Percentiles rank a stretch among this genome's conserved stretches.
phyloP scores from a whole-genome alignment of 805 yeast species.

The Saccharomycopsis synnaedendra region DNA sequence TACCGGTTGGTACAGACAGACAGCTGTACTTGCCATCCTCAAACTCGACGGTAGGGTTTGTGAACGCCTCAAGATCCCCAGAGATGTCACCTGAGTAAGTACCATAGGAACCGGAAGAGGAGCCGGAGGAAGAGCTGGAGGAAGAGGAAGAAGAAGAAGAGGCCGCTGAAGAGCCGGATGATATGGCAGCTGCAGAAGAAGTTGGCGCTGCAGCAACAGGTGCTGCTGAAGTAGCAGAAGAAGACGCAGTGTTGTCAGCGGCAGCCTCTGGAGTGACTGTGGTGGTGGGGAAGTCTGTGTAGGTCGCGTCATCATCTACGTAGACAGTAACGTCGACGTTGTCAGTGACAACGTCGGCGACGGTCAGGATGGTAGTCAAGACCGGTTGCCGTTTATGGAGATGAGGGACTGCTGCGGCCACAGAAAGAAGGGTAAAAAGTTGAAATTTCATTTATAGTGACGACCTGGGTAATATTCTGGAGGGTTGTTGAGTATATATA shows the following conservation, averaged over 20 bases:
- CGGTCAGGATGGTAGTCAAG: slow-evolving; percentile 2
- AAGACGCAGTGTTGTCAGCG: not conserved
- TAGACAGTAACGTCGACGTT: slow-evolving; percentile 12
- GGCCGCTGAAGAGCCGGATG: slow-evolving; percentile 1
- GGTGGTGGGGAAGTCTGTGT: slow-evolving; percentile 4
- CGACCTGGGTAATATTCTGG: too few relatives aligned
- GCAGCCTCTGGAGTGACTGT: slow-evolving; percentile 2
- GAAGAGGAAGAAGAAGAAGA: slow-evolving; percentile 21
- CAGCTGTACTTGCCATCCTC: slow-evolving; percentile 62
- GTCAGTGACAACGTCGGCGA: slow-evolving; percentile 8
- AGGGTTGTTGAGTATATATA: too few relatives aligned
- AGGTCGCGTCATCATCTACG: slow-evolving; percentile 7
- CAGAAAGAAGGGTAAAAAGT: not conserved
- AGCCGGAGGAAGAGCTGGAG: slow-evolving; percentile 22
- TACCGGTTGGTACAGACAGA: slow-evolving; percentile 49
- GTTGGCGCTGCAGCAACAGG: not conserved
- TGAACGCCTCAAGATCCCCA: slow-evolving; percentile 52
- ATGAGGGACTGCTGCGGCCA: not conserved
- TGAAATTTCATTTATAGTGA: too few relatives aligned
- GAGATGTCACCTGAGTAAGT: slow-evolving; percentile 21
- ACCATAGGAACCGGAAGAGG: slow-evolving; percentile 18
- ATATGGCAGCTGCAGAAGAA: slow-evolving; percentile 14
- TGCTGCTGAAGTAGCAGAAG: not conserved
- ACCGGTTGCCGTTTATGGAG: slow-evolving; percentile 9
- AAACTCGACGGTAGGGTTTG: slow-evolving; percentile 48